Conservation (phyloP, 345 rosid species). For the Lepidium didymum region DNA sequence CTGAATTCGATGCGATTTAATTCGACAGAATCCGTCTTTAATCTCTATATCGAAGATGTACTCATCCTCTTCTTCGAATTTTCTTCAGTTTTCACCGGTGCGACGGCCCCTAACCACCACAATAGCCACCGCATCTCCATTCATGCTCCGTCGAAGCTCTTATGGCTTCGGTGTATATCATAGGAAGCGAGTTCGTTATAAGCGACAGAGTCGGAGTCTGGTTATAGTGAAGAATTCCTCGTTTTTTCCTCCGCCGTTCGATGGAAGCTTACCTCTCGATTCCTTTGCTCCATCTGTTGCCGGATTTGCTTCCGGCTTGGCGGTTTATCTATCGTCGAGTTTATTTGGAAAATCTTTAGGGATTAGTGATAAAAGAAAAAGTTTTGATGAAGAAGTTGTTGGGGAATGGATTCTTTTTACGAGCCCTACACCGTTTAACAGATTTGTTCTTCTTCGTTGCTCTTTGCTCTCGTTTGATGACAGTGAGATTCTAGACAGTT, state of each 20-base stretch:
- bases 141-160: conserved; percentile 27
- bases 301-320: conserved; percentile 60
- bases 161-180: conserved; percentile 35
- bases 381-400: conserved; percentile 30
- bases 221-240: conserved; percentile 15
- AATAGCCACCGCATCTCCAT: conserved; percentile 22
- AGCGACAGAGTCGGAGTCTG: conserved; percentile 22
- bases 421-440: conserved; percentile 83
- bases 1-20: neutral
- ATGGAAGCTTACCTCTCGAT: conserved; percentile 33
- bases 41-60: neutral
- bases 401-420: conserved; percentile 84
- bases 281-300: conserved; percentile 39
- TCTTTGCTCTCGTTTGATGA: conserved; percentile 55
- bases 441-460: conserved; percentile 81
- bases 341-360: conserved; percentile 2
- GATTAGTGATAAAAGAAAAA: neutral
- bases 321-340: conserved; percentile 36
- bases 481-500: conserved; percentile 39
- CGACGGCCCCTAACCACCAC: conserved; percentile 3
- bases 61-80: conserved; percentile 13
- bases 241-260: conserved; percentile 37
- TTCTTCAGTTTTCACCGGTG: conserved; percentile 7
- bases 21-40: neutral
- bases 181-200: conserved; percentile 47